These are phyloP conservation scores for Stygiomarasmius scandens DNA, from an alignment of 1,284 basidiomycete species.

Conservation along the genomic window DNA sequence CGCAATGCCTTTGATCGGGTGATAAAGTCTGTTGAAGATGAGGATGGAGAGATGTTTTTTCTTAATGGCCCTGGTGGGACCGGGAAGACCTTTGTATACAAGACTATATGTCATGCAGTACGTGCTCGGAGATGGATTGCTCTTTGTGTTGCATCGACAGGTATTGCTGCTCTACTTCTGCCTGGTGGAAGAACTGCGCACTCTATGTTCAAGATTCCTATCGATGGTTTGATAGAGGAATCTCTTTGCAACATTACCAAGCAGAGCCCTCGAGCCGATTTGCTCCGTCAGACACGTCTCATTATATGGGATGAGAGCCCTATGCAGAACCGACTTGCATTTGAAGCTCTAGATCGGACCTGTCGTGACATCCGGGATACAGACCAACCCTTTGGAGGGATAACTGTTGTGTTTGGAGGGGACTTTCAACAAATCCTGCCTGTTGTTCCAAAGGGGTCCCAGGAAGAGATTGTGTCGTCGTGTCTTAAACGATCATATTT, in stretches of 20 bases:
- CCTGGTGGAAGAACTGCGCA: conserved; percentile 44
- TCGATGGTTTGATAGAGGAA: conserved; percentile 29
- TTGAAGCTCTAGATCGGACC: conserved; percentile 37
- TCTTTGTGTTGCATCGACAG: conserved; percentile 49
- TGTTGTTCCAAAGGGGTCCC: conserved; percentile 31
- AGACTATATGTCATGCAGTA: conserved; percentile 36
- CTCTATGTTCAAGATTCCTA: conserved; percentile 46
- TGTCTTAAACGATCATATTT: conserved; percentile 36
- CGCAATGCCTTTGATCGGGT: conserved; percentile 33
- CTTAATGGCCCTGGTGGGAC: conserved; percentile 48
- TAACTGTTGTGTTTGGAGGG: conserved; percentile 41
- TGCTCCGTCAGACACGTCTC: conserved; percentile 26
- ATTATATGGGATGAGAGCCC: conserved; percentile 46
- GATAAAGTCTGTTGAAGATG: conserved; percentile 27
- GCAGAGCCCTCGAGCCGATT: conserved; percentile 25
- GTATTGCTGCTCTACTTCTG: conserved; percentile 45
- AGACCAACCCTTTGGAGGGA: conserved; percentile 39
- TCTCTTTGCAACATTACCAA: conserved; percentile 36
- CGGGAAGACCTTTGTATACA: conserved; percentile 53
- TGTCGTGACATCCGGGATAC: conserved; percentile 28
- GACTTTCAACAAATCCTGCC: conserved; percentile 40
- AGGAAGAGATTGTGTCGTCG: conserved; percentile 36
- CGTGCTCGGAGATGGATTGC: conserved; percentile 35
- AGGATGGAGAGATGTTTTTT: conserved; percentile 39
- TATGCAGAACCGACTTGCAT: conserved; percentile 33